Evolutionary conservation across 2,329 filamentous ascomycete species (phyloP).

Genomic region (Ophiostoma montium): DNA sequence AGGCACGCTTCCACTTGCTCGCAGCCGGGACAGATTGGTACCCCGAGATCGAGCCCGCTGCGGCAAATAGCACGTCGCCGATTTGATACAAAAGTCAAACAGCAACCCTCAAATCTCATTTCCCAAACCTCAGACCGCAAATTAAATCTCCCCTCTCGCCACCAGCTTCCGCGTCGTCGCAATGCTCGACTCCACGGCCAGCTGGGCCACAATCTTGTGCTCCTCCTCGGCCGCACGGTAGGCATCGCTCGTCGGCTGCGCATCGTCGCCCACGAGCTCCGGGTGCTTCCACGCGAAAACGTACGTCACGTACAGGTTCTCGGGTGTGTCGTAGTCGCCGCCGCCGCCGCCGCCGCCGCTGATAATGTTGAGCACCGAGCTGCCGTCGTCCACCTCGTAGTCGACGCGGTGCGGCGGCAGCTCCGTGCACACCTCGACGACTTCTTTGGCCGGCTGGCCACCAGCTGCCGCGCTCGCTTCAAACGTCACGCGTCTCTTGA

Average conservation of each 20-base stretch:
- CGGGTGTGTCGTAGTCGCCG: slow-evolving; percentile 8
- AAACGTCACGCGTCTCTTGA: slow-evolving; percentile 10
- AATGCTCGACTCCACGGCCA: slow-evolving; percentile 13
- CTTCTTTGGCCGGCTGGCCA: slow-evolving; percentile 2
- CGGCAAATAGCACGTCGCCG: too few species aligned
- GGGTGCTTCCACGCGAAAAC: slow-evolving; percentile 20
- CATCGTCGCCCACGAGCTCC: slow-evolving; percentile 9
- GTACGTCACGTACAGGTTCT: slow-evolving; percentile 21
- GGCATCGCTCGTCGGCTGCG: slow-evolving; percentile 12
- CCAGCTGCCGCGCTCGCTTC: slow-evolving; percentile 1
- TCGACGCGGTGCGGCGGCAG: slow-evolving; percentile 19
- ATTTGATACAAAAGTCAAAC: too few species aligned
- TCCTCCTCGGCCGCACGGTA: slow-evolving; percentile 12
- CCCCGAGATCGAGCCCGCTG: too few species aligned
- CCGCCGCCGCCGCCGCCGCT: slow-evolving; percentile 9
- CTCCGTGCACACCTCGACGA: slow-evolving; percentile 20
- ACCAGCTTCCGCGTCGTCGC: slow-evolving; percentile 2
- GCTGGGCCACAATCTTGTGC: slow-evolving; percentile 17
- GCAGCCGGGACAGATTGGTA: too few species aligned
- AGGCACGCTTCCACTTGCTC: too few species aligned
- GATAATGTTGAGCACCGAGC: slow-evolving; percentile 20
- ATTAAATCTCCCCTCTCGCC: not conserved
- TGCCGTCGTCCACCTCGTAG: slow-evolving; percentile 20
- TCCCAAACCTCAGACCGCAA: too few species aligned
- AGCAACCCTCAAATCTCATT: too few species aligned